Conservation (phyloP, 23 red algal genomes). For the Chondrus crispus region DNA sequence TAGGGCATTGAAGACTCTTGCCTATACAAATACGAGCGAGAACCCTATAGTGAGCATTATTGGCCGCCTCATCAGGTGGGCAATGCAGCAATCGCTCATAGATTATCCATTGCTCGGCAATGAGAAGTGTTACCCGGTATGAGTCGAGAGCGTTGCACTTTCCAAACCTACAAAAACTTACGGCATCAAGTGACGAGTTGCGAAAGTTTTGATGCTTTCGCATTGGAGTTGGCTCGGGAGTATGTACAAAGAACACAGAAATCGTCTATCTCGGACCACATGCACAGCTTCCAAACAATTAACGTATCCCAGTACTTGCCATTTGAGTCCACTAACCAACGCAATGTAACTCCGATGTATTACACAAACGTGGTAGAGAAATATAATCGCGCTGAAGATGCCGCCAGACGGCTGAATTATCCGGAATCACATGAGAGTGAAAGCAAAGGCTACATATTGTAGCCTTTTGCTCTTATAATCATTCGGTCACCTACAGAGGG, state of each 20-base stretch:
- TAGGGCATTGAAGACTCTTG: background rate
- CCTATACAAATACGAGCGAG: background rate
- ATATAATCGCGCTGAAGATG: slow-evolving; percentile 7
- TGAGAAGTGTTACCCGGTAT: background rate
- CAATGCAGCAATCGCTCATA: background rate
- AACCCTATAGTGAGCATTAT: slow-evolving; percentile 21
- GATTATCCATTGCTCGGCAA: background rate
- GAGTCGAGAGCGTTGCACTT: background rate
- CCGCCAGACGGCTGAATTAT: background rate
- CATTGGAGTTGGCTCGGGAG: background rate
- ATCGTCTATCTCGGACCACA: background rate
- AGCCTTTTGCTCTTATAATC: background rate
- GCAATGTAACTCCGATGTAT: background rate
- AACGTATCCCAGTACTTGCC: background rate
- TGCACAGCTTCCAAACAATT: background rate
- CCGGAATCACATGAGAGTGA: background rate
- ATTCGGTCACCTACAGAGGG: background rate
- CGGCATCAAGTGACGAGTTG: background rate
- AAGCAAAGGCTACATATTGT: slow-evolving; percentile 4
- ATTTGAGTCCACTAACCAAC: too few relatives aligned
- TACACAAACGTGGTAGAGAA: background rate
- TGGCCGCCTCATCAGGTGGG: background rate
- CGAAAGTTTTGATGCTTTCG: background rate
- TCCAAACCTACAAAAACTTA: background rate
- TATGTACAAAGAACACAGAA: background rate